Percentiles rank a stretch among this genome's conserved stretches.
These are phyloP conservation scores for Ananas comosus DNA, from an alignment of 176 grass and related monocot genomes.

Conservation along the genomic window DNA sequence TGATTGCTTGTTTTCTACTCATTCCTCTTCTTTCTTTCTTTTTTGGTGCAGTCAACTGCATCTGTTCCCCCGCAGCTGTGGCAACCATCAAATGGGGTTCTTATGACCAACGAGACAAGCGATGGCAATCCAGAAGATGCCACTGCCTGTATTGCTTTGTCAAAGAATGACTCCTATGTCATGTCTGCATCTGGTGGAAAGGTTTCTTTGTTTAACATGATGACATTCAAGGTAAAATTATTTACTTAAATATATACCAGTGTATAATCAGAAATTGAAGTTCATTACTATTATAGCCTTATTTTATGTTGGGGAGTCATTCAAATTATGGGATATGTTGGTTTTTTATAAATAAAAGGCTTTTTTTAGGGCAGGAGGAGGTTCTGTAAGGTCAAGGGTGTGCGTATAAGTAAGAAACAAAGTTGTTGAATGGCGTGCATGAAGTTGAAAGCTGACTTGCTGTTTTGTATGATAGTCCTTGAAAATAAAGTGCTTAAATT, in stretches of 20 bases:
- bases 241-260: no score
- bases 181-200: slow-evolving; percentile 99
- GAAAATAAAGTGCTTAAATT: slow-evolving; percentile 8
- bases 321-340: no score
- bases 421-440: no score
- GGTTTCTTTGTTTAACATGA: slow-evolving; percentile 99
- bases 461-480: not conserved
- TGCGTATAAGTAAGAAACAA: no score
- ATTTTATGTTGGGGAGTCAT: no score
- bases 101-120: slow-evolving; percentile 86
- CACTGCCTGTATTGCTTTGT: slow-evolving; percentile 94
- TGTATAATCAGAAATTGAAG: no score
- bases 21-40: slow-evolving; percentile 7
- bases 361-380: no score
- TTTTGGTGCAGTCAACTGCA: slow-evolving; percentile 69
- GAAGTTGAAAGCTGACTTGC: no score
- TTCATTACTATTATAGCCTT: no score
- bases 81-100: slow-evolving; percentile 90
- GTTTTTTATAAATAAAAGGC: no score
- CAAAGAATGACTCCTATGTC: slow-evolving; percentile 98
- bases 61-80: slow-evolving; percentile 73
- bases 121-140: slow-evolving; percentile 94
- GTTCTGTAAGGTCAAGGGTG: no score
- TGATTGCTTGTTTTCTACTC: slow-evolving; percentile 31
- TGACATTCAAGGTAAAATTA: slow-evolving; percentile 85